phyloP scores from a whole-genome alignment of 345 rosid species.

The Garcia nutans region DNA sequence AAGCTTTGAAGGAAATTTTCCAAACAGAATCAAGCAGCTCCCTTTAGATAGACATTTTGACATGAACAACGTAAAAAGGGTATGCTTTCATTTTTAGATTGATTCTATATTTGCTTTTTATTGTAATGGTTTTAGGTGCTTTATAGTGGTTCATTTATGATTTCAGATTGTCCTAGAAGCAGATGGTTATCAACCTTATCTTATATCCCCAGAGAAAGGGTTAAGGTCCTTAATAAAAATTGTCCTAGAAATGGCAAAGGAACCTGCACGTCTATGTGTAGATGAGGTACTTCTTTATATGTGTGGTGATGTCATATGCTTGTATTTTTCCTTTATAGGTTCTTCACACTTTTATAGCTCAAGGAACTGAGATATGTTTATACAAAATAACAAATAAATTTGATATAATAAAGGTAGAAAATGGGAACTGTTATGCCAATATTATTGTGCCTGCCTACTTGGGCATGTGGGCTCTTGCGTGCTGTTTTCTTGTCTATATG shows the following conservation, averaged over 20 bases:
- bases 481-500: not conserved
- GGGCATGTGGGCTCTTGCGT: not conserved
- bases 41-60: slow-evolving; percentile 97
- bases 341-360: not conserved
- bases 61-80: slow-evolving; percentile 90
- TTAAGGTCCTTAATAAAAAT: slow-evolving; percentile 91
- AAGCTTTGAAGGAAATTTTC: slow-evolving; percentile 95
- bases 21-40: slow-evolving; percentile 90
- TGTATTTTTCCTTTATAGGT: not conserved
- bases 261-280: slow-evolving; percentile 87
- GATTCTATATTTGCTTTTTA: slow-evolving; percentile 6
- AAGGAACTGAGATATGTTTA: not conserved
- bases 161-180: slow-evolving; percentile 90
- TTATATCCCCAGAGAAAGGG: slow-evolving; percentile 99
- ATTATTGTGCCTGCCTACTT: not conserved
- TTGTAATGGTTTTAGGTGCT: not conserved
- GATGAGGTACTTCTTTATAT: slow-evolving; percentile 67
- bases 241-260: slow-evolving; percentile 96
- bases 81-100: slow-evolving; percentile 32
- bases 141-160: slow-evolving; percentile 19
- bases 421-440: not conserved
- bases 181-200: slow-evolving; percentile 99
- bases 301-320: not conserved
- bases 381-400: not conserved
- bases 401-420: not conserved